Base-by-base conservation (phyloP, 139 green algal genomes). In the Zygnema circumcarinatum region DNA sequence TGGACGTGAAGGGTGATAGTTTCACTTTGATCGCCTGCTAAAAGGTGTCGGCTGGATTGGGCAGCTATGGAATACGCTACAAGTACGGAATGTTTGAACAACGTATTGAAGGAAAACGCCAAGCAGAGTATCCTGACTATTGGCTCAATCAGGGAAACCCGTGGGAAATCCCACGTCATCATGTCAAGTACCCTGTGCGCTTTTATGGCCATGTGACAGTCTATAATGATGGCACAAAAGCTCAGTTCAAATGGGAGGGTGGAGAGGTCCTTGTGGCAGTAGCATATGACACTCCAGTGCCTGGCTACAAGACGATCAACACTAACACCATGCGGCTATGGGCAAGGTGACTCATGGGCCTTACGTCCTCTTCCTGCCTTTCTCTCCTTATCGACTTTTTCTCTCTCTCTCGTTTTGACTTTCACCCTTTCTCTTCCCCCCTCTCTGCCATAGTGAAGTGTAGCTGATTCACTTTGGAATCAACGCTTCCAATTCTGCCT, bases 1-100 rank as follows among this genome's bases (percentile, higher is more conserved):
- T n/a, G n/a, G n/a, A n/a, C n/a, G n/a, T n/a, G n/a, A n/a, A n/a
- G n/a, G n/a, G n/a, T n/a, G n/a, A n/a, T n/a, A n/a, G n/a, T n/a
- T n/a, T n/a, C n/a, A n/a, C n/a, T n/a, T n/a, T n/a, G n/a, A n/a
- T n/a, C n/a, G n/a, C n/a, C n/a, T n/a, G n/a, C n/a, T n/a, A n/a
- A n/a, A n/a, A n/a, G n/a, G n/a, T n/a, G n/a, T n/a, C n/a, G n/a
- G n/a, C n/a, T n/a, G n/a, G n/a, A n/a, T 78, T 78, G 69, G 69
- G 16, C 85, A 90, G 91, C 3, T 99, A 99, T 78, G 97, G 97
- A 86, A 98, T 99, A 81, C 94, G 97, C 11, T 99, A 99, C 92
- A 94, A 96, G 87, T 99, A 99, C 85, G 97, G 97, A 56, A 99
- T 99, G 97, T 99, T 99, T 88, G 93, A 96, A 81, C 96, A 98